Base-by-base conservation (phyloP, 169 alveolate species). In the Cryptosporidium baileyi region DNA sequence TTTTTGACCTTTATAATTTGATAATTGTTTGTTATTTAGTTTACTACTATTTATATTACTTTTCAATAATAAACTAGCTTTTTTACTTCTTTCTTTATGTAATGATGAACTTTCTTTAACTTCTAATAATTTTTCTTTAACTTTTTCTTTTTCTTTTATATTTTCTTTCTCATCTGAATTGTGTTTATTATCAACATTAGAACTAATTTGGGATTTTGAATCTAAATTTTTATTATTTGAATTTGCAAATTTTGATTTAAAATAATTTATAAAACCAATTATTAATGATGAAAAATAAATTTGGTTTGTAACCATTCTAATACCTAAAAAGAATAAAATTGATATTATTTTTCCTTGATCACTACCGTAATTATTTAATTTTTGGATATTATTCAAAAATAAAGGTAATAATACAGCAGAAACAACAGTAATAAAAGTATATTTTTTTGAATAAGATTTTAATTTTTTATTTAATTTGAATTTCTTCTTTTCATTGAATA, bases 281-380 rank as follows among this genome's bases (percentile, higher is more conserved):
- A 34, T 30, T 32, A 65, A 30, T 19, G n/a, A 44, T 51, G 47
- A 47, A 51, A 65, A 65, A 49, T 65, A 62, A 3, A 32, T 65
- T 32, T 65, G 61, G 32, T 65, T 65, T 1, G 81, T 65, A 19
- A 65, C 36, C 32, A 65, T 38, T 49, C 47, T 65, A 7, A 65
- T n/a, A 28, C 63, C 30, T 65, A 65, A 47, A 65, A 65, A 65
- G 26, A 65, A 65, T 65, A 65, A 49, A 45, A 65, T 47, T 8
- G 45, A 65, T n/a, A 47, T 65, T 30, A 65, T 47, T 36, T 51
- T 38, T 5, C 81, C 81, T 28, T 65, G 81, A n/a, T 65, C 81
- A n/a, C 38, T 45, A n/a, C n/a, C n/a, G 34, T 65, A 65, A 24
- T 54, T 30, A 32, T 51, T 28, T 22, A 65, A 45, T 49, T 65